These are phyloP conservation scores for Rubia peregrina DNA, from an alignment of 305 asterid species.

Conservation along the genomic window DNA sequence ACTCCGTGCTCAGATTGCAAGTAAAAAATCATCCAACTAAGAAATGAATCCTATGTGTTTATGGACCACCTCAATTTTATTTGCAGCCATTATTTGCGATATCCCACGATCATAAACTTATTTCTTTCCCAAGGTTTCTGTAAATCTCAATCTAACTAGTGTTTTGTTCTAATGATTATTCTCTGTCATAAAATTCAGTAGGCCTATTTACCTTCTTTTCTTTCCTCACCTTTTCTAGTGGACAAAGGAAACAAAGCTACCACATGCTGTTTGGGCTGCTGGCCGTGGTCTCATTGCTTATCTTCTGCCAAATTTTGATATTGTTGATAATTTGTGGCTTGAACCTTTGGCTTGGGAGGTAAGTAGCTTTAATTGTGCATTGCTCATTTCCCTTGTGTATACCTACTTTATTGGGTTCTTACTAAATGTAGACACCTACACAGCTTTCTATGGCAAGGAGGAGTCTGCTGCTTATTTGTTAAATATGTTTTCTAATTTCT, in stretches of 20 bases:
- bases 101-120: background rate
- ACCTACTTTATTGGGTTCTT: slow-evolving; percentile 3
- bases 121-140: background rate
- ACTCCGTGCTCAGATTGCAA: background rate
- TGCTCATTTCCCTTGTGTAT: background rate
- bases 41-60: background rate
- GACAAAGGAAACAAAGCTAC: slow-evolving; percentile 78
- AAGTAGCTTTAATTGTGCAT: slow-evolving; percentile 22
- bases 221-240: slow-evolving; percentile 36
- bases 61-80: background rate
- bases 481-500: background rate
- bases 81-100: background rate
- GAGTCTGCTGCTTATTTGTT: background rate
- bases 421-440: background rate
- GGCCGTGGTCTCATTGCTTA: slow-evolving; percentile 91
- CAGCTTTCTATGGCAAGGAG: background rate
- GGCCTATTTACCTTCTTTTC: background rate
- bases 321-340: slow-evolving; percentile 89
- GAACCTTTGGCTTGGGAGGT: slow-evolving; percentile 98
- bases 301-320: slow-evolving; percentile 82
- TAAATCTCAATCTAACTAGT: background rate
- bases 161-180: background rate
- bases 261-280: slow-evolving; percentile 99
- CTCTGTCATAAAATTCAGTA: background rate
- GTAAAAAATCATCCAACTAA: background rate